A percentile compares a stretch with the other conserved stretches of the same genome.
These are phyloP conservation scores for Parietichytrium sp. DNA, from an alignment of 108 stramenopile species.

Conservation along the genomic window DNA sequence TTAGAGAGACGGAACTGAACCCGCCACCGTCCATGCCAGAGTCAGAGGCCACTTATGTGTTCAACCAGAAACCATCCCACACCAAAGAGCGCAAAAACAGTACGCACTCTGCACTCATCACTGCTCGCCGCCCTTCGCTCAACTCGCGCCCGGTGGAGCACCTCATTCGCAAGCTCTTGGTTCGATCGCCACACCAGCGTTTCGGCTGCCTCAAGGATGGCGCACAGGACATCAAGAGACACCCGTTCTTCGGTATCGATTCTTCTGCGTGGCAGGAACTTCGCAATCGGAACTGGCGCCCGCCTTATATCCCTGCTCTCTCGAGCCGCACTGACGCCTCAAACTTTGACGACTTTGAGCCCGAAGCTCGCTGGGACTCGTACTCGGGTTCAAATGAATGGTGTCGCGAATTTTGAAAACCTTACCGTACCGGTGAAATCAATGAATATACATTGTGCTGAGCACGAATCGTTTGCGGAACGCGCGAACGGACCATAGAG, in stretches of 20 bases:
- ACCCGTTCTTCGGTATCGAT: constrained; percentile 37
- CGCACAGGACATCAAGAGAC: constrained; percentile 32
- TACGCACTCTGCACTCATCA: not conserved
- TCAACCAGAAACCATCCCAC: not conserved
- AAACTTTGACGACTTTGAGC: constrained; percentile 40
- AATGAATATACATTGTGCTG: too few species aligned
- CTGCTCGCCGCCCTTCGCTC: not conserved
- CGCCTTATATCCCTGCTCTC: constrained; percentile 43
- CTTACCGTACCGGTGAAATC: too few species aligned
- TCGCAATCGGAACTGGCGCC: not conserved
- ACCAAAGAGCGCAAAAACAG: not conserved
- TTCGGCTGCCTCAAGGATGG: constrained; percentile 43
- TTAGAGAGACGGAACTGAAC: constrained; percentile 26
- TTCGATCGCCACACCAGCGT: not conserved
- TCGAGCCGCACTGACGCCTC: constrained; percentile 41
- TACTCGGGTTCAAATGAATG: not conserved
- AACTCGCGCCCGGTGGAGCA: constrained; percentile 25
- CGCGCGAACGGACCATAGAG: too few species aligned
- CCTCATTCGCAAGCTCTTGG: constrained; percentile 40
- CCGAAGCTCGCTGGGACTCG: constrained; percentile 15
- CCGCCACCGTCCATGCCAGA: not conserved
- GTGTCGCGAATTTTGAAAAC: constrained; percentile 17
- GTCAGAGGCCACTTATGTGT: not conserved
- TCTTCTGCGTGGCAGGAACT: constrained; percentile 20
- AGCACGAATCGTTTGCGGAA: too few species aligned